Evolutionary conservation across 306 rosid genomes (phyloP), one percentile per base, ranked within the genome.

Genomic region (Neltuma alba): DNA sequence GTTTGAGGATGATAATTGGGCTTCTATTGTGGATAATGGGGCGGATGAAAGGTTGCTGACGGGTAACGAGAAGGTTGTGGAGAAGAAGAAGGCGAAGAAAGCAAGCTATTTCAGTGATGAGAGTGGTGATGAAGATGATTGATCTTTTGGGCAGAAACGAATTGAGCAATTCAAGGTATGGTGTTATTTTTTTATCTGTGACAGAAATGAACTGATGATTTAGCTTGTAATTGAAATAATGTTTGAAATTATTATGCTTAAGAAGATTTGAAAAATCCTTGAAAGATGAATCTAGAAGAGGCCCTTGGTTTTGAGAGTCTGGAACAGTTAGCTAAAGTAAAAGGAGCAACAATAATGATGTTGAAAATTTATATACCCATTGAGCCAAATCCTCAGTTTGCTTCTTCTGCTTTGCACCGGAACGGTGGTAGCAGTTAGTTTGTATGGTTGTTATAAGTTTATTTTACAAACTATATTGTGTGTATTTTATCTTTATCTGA

Each of bases 1-100:
- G 77, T 94, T 94, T 48, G 97, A 88, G 79, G 91, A 86, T 34
- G 96, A 92, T 34, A 91, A 91, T 63, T 94, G 97, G 99, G 99
- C 97, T 34, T 92, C 97, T 9, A 87, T 87, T 54, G 97, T 91
- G 77, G 97, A 94, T 62, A 84, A 80, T 55, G 92, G 83, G 27
- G 97, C 88, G 0, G 87, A 71, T 23, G 85, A 83, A 84, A 76
- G 85, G 72, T 14, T 87, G 57, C 27, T 83, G 47, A 74, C 50
- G n/a, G 85, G 85, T 25, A 64, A 87, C 11, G 84, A 47, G 8
- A 77, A 72, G 31, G 80, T 20, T 48, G 83, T 45, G 69, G 85
- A 60, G 85, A 81, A 79, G 89, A 91, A 84, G 88, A 90, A 76
- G 50, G 70, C 44, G 13, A 94, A 90, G 91, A 90, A 75, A 82